A percentile compares a stretch with the other conserved stretches of the same genome.
These are phyloP conservation scores for Mycena vitilis DNA, from an alignment of 768 basidiomycete species.

Conservation along the genomic window DNA sequence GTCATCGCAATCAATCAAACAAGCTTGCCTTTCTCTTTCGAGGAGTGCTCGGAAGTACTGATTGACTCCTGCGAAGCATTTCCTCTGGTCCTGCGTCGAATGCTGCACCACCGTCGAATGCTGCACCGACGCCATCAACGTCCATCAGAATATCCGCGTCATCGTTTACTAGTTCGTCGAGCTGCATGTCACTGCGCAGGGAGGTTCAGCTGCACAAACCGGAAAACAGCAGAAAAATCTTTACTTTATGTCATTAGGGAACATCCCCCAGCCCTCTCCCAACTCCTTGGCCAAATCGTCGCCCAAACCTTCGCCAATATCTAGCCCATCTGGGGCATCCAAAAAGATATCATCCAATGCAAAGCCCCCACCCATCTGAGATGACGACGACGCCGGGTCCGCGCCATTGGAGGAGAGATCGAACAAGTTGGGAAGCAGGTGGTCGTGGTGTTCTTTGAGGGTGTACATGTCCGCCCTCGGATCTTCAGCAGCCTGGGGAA, in stretches of 20 bases:
- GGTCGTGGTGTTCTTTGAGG: constrained; percentile 77
- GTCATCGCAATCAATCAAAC: not conserved
- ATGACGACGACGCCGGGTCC: constrained; percentile 65
- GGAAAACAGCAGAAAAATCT: not conserved
- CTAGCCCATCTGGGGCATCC: constrained; percentile 63
- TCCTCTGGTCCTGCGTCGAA: constrained; percentile 17
- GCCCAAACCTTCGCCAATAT: constrained; percentile 69
- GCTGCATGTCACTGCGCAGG: constrained; percentile 16
- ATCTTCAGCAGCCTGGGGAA: constrained; percentile 52
- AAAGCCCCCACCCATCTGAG: constrained; percentile 62
- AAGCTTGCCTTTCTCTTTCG: constrained; percentile 36
- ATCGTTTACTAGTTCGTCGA: constrained; percentile 29
- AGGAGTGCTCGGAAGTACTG: constrained; percentile 26
- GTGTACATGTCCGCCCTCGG: constrained; percentile 68
- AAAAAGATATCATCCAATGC: constrained; percentile 67
- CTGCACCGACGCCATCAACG: constrained; percentile 37
- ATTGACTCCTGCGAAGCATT: constrained; percentile 10
- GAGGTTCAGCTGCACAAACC: constrained; percentile 6
- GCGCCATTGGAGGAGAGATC: constrained; percentile 64
- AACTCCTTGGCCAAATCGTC: constrained; percentile 83
- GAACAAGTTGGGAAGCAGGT: constrained; percentile 74
- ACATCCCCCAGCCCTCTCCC: constrained; percentile 74
- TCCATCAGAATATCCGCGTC: constrained; percentile 43
- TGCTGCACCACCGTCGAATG: constrained; percentile 23
- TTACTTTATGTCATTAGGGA: constrained; percentile 41